phyloP scores from a whole-genome alignment of 192 early-diverging fungal genomes.

The Gryganskiella cystojenkinii region DNA sequence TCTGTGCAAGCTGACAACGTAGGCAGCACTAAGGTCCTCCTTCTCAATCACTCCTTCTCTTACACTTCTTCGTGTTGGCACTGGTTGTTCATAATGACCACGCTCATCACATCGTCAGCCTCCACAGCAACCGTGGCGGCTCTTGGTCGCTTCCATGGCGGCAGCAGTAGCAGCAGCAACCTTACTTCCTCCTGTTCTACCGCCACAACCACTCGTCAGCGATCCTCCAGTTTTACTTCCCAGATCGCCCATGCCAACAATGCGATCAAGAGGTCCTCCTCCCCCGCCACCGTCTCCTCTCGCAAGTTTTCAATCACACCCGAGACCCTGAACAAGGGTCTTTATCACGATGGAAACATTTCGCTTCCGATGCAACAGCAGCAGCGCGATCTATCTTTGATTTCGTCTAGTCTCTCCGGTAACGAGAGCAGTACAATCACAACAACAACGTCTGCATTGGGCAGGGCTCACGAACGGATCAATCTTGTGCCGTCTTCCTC shows the following conservation, averaged over 20 bases:
- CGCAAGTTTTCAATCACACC: not conserved
- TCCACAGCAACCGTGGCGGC: conserved; percentile 17
- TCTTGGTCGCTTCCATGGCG: conserved; percentile 29
- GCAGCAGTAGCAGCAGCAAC: not conserved
- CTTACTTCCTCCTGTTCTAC: not conserved
- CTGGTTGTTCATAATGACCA: not conserved
- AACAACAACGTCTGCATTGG: not conserved
- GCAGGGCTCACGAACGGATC: conserved; percentile 45
- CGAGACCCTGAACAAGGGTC: conserved; percentile 21
- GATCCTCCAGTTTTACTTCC: conserved; percentile 32
- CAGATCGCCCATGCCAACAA: not conserved
- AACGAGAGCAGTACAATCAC: conserved; percentile 2
- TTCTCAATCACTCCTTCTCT: not conserved
- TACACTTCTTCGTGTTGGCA: no score
- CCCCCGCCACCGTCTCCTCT: not conserved
- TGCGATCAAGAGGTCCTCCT: not conserved
- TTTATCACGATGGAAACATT: conserved; percentile 10
- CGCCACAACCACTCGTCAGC: conserved; percentile 15
- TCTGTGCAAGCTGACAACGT: not conserved
- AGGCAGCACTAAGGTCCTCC: not conserved
- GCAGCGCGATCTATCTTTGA: conserved; percentile 19
- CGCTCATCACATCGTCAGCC: conserved; percentile 1
- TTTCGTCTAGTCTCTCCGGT: not conserved
- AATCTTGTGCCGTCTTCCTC: conserved; percentile 28
- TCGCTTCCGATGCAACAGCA: not conserved